Conservation (phyloP, 768 basidiomycete genomes). For the Amanita rimosa region DNA sequence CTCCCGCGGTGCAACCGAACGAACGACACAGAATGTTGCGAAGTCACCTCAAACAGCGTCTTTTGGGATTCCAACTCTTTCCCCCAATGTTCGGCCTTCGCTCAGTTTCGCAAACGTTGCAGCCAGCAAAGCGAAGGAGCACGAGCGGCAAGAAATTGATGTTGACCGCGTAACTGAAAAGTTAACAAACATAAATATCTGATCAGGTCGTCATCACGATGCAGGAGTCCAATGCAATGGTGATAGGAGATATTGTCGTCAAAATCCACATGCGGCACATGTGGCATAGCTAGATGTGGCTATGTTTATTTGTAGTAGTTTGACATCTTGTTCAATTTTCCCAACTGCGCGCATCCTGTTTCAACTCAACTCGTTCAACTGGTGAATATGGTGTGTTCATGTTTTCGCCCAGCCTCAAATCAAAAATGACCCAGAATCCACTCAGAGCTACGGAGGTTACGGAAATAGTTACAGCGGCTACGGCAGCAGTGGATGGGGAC, state of each 20-base stretch:
- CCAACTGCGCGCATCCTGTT: slow-evolving; percentile 5
- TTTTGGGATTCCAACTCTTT: slow-evolving; percentile 19
- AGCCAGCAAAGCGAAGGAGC: slow-evolving; percentile 14
- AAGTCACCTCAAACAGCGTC: slow-evolving; percentile 17
- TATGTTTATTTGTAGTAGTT: slow-evolving; percentile 13
- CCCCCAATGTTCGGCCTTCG: slow-evolving; percentile 52
- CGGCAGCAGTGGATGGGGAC: slow-evolving; percentile 41
- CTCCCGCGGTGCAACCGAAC: slow-evolving; percentile 38
- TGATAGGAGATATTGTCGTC: no score
- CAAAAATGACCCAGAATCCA: not conserved
- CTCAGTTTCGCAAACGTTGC: slow-evolving; percentile 81
- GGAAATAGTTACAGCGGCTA: slow-evolving; percentile 29
- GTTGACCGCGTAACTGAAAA: slow-evolving; percentile 12
- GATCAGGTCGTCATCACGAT: not conserved
- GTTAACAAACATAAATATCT: slow-evolving; percentile 4
- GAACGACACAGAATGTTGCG: slow-evolving; percentile 20
- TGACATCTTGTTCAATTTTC: slow-evolving; percentile 9
- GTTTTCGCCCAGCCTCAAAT: not conserved
- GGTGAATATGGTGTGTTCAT: slow-evolving; percentile 7
- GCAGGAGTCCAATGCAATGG: no score
- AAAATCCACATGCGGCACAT: no score
- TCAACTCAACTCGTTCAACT: not conserved
- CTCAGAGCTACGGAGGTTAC: slow-evolving; percentile 34
- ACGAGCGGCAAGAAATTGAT: slow-evolving; percentile 1
- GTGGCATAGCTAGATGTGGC: slow-evolving; percentile 12